phyloP scores from a whole-genome alignment of 2,329 filamentous ascomycete genomes.

The Xylariaceae sp. region DNA sequence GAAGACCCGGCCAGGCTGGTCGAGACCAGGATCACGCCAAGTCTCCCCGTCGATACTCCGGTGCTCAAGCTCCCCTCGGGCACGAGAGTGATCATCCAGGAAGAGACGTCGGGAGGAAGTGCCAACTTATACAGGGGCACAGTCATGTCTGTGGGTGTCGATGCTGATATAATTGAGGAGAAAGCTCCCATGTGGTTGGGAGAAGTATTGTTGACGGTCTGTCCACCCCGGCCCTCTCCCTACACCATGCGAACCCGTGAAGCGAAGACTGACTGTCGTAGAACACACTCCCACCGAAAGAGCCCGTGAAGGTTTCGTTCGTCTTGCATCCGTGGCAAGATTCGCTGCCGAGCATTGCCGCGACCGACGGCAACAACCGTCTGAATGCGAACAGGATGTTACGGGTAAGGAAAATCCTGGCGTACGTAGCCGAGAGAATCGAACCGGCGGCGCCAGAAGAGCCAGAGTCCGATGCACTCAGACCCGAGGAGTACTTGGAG shows the following conservation, averaged over 20 bases:
- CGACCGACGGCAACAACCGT: constrained; percentile 74
- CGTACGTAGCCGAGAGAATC: constrained; percentile 87
- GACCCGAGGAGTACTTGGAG: constrained; percentile 88
- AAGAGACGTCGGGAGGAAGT: constrained; percentile 59
- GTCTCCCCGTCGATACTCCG: constrained; percentile 65
- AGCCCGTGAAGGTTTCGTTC: constrained; percentile 95
- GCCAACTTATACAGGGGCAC: constrained; percentile 89
- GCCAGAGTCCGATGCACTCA: constrained; percentile 52
- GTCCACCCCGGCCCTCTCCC: constrained; percentile 9
- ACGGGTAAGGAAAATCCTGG: constrained; percentile 85
- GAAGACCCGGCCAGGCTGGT: constrained; percentile 47
- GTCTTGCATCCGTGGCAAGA: constrained; percentile 76
- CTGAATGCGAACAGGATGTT: constrained; percentile 97
- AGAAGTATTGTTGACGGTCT: constrained; percentile 68
- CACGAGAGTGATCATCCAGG: constrained; percentile 62
- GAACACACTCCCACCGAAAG: constrained; percentile 77
- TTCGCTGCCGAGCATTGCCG: constrained; percentile 64
- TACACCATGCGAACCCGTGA: not conserved
- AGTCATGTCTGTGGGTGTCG: constrained; percentile 66
- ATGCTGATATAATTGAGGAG: constrained; percentile 78
- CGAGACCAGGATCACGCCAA: constrained; percentile 60
- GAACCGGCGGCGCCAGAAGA: constrained; percentile 59
- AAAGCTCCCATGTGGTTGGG: constrained; percentile 87
- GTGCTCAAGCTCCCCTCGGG: constrained; percentile 63
- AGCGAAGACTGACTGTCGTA: constrained; percentile 27